Evolutionary conservation across 1,284 basidiomycete genomes (phyloP).

Genomic region (Sporisorium exsertum): DNA sequence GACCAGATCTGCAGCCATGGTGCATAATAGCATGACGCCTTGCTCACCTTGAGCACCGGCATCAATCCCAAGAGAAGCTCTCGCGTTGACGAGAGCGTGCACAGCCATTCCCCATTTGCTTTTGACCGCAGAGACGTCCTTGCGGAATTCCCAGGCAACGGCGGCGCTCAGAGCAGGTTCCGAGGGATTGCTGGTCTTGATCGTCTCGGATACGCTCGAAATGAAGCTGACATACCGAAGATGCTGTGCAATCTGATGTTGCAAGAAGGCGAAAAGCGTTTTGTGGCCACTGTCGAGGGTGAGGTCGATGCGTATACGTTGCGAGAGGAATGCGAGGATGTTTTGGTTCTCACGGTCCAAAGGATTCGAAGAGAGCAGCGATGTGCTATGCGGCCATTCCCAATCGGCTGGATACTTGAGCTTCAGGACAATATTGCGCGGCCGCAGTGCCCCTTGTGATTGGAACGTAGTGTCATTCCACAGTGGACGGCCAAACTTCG

Average conservation of each 20-base stretch:
- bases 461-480: constrained; percentile 1
- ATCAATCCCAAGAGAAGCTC: not conserved
- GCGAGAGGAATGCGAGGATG: not conserved
- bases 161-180: not conserved
- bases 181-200: not conserved
- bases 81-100: not conserved
- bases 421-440: not conserved
- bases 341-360: too few relatives aligned
- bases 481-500: constrained; percentile 2
- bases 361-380: too few relatives aligned
- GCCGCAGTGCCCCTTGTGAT: not conserved
- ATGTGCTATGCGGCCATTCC: too few relatives aligned
- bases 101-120: not conserved
- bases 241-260: not conserved
- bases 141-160: not conserved
- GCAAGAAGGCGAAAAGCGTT: not conserved
- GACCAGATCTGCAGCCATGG: constrained; percentile 2
- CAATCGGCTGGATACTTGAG: not conserved
- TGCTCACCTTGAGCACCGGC: constrained; percentile 10
- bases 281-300: not conserved
- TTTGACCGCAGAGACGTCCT: not conserved
- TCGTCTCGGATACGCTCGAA: not conserved
- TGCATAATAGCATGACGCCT: not conserved
- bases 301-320: not conserved
- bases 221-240: not conserved